Conservation (phyloP, 768 basidiomycete genomes). For the Boletus rufocinnamomeus region DNA sequence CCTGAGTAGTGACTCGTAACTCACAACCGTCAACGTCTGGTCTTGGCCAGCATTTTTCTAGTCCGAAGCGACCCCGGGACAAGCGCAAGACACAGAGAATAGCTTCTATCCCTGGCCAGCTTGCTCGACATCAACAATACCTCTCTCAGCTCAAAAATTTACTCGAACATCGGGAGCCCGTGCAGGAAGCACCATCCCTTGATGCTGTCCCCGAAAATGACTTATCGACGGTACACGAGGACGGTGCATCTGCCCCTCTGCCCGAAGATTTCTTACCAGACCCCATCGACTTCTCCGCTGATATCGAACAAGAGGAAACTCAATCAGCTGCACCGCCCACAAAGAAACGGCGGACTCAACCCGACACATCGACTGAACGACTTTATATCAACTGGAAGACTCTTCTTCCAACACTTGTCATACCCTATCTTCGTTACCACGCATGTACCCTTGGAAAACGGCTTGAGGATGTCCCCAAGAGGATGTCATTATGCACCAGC, state of each 20-base stretch:
- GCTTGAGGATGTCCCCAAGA: not conserved
- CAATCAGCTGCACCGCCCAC: not conserved
- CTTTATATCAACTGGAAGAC: not conserved
- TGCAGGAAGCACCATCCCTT: not conserved
- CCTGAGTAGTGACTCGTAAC: conserved; percentile 3
- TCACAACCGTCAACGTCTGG: not conserved
- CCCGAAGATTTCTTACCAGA: too few species aligned
- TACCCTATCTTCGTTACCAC: not conserved
- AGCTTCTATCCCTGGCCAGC: not conserved
- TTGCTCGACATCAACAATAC: not conserved
- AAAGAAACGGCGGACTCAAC: not conserved
- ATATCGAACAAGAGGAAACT: not conserved
- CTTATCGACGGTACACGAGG: too few species aligned
- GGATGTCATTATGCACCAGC: not conserved
- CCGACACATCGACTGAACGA: not conserved
- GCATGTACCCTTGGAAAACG: not conserved
- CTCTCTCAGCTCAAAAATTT: not conserved
- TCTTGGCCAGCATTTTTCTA: not conserved
- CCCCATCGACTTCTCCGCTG: too few species aligned
- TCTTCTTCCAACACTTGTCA: not conserved
- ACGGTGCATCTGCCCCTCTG: too few species aligned
- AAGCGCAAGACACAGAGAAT: not conserved
- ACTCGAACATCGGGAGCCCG: not conserved
- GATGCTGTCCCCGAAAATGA: not conserved
- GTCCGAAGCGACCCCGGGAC: not conserved